Conservation (phyloP, 768 basidiomycete species). For the Boletus subcaerulescens region DNA sequence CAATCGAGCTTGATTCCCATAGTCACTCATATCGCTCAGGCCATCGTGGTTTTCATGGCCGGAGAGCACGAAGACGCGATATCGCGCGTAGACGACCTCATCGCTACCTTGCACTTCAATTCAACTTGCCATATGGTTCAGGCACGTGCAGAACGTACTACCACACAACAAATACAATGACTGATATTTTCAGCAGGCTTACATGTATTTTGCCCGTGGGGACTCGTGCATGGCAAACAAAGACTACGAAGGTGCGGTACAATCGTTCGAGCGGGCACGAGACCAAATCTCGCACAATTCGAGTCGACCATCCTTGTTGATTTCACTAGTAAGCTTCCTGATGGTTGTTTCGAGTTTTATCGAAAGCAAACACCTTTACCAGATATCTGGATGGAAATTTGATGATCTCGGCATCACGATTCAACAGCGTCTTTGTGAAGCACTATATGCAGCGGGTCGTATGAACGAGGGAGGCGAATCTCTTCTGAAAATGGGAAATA, state of each 20-base stretch:
- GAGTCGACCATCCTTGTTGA: not conserved
- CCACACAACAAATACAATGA: not conserved
- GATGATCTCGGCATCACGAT: not conserved
- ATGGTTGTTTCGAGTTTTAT: not conserved
- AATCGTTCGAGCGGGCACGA: not conserved
- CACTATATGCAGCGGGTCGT: not conserved
- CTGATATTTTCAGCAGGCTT: not conserved
- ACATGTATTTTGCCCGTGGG: not conserved
- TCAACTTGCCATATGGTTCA: not conserved
- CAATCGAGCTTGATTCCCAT: not conserved
- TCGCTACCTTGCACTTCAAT: not conserved
- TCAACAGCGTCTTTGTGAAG: not conserved
- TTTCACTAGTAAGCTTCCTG: not conserved
- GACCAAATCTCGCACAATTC: not conserved
- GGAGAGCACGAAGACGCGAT: not conserved
- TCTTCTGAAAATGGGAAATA: not conserved
- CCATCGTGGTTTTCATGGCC: not conserved
- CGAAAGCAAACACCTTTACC: not conserved
- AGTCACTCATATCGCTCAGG: not conserved
- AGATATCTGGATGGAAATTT: not conserved
- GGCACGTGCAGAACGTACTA: not conserved
- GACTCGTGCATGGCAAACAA: not conserved
- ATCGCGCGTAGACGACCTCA: not conserved
- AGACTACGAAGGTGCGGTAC: not conserved
- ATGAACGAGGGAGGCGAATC: not conserved